Evolutionary conservation across 768 basidiomycete genomes (phyloP), one percentile per base, ranked within the genome.

Genomic region (Leucocoprinus sp.): DNA sequence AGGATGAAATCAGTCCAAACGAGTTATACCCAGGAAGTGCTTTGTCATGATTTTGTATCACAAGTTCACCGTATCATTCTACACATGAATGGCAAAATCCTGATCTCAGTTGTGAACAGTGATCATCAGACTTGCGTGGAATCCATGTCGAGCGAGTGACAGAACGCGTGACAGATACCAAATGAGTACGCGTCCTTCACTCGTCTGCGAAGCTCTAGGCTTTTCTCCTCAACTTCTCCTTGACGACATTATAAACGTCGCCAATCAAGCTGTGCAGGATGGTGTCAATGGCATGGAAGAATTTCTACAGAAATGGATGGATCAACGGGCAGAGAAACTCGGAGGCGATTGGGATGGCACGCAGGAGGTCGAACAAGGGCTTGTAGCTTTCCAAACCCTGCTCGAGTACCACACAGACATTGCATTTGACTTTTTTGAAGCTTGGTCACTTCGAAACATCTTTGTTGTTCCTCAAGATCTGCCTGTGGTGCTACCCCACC

Each of bases 371-470:
- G 81, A 84, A 53, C 79, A 89, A 64, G 91, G 90, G 2, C 64
- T 92, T 1, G 83, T 89, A 40, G 75, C 86, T 18, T 89, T 95
- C 52, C 88, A 93, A 60, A 93, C 92, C 0, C 71, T 93, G 35
- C 71, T 96, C 11, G 88, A 93, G 57, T 80, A 80, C 44, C 91
- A 93, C 53, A 82, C 87, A 35, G 92, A 96, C 57, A 74, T 89
- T 36, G 92, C 91, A 0, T 89, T 93, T 49, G 92, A 96, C 60
- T 86, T 84, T 57, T 88, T 96, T 55, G 91, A 92, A 63, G 82
- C 81, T 0, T 95, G 92, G 91, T 82, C 80, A 8, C 61, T 92
- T 56, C 70, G 90, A 33, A 96, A 95, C 62, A 84, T 92, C 46
- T 95, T 95, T 55, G 76, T 80, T 42, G 72, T 92, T 12, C 77